Evolutionary conservation across 495 filamentous ascomycete species (phyloP).

Genomic region (Talaromyces proteolyticus): DNA sequence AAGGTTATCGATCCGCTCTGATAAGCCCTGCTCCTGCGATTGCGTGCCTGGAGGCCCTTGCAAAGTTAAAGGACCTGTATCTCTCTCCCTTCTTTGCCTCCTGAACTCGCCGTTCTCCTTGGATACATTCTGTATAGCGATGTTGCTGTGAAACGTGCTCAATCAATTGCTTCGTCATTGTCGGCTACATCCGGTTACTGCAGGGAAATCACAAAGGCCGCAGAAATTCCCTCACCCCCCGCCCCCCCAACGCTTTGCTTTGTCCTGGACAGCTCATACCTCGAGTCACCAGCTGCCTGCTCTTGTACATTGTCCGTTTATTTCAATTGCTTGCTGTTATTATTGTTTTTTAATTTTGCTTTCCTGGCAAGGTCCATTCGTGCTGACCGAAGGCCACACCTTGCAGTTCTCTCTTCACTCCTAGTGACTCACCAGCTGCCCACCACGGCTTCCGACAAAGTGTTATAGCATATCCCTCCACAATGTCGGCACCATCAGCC

Average conservation of each 20-base stretch:
- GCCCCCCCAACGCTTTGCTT: not conserved
- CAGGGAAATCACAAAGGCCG: not conserved
- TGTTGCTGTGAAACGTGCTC: not conserved
- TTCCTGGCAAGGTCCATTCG: not conserved
- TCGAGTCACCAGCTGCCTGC: no score
- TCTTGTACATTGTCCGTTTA: not conserved
- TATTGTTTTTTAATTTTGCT: no score
- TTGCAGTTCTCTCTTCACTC: not conserved
- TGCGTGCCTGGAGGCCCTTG: not conserved
- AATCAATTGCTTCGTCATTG: conserved; percentile 1
- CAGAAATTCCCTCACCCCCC: conserved; percentile 3
- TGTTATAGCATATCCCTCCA: conserved; percentile 7
- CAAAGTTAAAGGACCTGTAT: no score
- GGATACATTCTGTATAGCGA: not conserved
- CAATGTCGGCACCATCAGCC: conserved; percentile 39
- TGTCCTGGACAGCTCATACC: no score
- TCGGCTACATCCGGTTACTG: conserved; percentile 7
- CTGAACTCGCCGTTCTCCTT: not conserved
- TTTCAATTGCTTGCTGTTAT: not conserved
- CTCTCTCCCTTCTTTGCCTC: not conserved
- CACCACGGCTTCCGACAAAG: conserved; percentile 6
- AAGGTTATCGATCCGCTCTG: not conserved
- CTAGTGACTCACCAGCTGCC: no score
- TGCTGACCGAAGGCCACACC: not conserved
- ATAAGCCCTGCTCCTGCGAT: not conserved